A percentile compares a stretch with the other conserved stretches of the same genome.
phyloP scores from a whole-genome alignment of 2,329 filamentous ascomycete genomes.

The Fusarium guadeloupense region DNA sequence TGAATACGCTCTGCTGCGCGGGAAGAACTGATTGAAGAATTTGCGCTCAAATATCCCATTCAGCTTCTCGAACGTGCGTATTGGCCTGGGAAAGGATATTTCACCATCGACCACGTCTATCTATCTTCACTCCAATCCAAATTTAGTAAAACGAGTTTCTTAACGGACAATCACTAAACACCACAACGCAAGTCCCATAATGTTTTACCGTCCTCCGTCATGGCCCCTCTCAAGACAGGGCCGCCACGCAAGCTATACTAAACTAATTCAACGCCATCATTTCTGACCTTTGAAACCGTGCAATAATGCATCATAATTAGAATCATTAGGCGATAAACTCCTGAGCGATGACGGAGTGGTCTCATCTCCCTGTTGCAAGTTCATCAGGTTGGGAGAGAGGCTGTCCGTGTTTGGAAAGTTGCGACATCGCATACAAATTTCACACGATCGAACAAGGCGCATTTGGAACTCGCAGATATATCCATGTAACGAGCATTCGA shows the following conservation, averaged over 20 bases:
- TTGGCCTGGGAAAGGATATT: neutral
- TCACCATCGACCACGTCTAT: too few relatives aligned
- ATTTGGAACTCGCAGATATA: neutral
- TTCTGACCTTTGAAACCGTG: constrained; percentile 23
- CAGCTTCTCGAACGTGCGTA: neutral
- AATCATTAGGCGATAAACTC: constrained; percentile 10
- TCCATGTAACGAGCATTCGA: neutral
- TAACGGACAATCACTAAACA: neutral
- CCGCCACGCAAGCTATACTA: constrained; percentile 46
- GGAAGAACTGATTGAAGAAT: constrained; percentile 16
- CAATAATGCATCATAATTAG: constrained; percentile 26
- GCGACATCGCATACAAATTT: constrained; percentile 1
- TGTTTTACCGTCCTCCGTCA: constrained; percentile 30
- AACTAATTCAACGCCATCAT: constrained; percentile 42
- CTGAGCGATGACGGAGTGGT: neutral
- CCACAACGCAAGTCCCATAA: constrained; percentile 1
- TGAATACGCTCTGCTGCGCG: constrained; percentile 13
- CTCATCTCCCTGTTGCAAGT: constrained; percentile 6
- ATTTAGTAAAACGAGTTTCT: neutral
- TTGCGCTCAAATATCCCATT: constrained; percentile 21
- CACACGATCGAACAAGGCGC: constrained; percentile 1
- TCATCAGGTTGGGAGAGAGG: neutral
- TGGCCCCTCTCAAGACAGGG: constrained; percentile 37
- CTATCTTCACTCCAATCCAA: neutral
- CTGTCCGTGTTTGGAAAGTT: neutral